Base-by-base conservation (phyloP, 108 stramenopile genomes). In the Cyclostephanos tholiformis region DNA sequence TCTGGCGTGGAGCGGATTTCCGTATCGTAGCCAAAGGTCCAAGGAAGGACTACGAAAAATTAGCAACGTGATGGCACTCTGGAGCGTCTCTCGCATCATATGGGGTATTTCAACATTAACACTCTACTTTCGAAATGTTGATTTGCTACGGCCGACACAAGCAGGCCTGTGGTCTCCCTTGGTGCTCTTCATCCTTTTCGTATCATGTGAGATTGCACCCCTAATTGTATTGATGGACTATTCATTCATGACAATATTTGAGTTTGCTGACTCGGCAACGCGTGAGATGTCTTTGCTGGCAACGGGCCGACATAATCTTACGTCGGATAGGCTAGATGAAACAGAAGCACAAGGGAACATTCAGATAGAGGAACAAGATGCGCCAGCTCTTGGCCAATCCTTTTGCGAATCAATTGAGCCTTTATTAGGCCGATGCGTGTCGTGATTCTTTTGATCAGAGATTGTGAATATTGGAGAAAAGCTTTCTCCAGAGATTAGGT, bases 1-100 rank as follows among this genome's bases (percentile, higher is more conserved):
- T 43, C 67, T 90, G 58, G 80, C 79, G 11, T 96, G 94, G 67
- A 85, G 89, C 56, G 88, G 86, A 41, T 87, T 84, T 38, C 86
- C 88, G 4, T 87, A 64, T 56, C 63, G 85, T 52, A 86, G 82
- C 26, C 67, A 76, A 49, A 74, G 51, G 20, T 72, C 65, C 35
- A 64, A 58, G 51, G 75, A 79, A 46, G 82, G 81, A 10, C 52
- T 86, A 14, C 35, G 70, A 25, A 77, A 82, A 57, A 82, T 88
- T 36, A 72, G 82, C 19, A 69, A 69, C 10, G 84, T 86, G 20
- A 85, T 86, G 85, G 63, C 82, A 5, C 73, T 87, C 48, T 85
- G 86, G 86, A 70, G 76, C 8, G 46, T 84, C 11, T 72, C 87
- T 16, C 73, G 89, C 30, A 74, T 90, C 12, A 63, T 88, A 39